phyloP scores from a whole-genome alignment of 2,329 filamentous ascomycete species.

The Cyclaneusma minus region DNA sequence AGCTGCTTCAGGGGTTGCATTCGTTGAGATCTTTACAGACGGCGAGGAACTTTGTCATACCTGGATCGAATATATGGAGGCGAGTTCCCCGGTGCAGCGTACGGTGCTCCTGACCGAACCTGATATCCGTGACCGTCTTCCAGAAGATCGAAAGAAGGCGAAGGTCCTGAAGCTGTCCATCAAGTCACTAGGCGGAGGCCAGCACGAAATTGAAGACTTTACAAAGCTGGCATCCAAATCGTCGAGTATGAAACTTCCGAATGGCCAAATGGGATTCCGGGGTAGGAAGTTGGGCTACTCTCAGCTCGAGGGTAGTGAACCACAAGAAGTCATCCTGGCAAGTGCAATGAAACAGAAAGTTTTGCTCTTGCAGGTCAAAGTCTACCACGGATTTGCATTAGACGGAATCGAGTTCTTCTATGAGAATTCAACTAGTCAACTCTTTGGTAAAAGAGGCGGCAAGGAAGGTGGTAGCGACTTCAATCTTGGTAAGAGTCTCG shows the following conservation, averaged over 20 bases:
- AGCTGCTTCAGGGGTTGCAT: conserved; percentile 68
- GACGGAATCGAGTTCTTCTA: conserved; percentile 89
- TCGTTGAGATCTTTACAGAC: conserved; percentile 67
- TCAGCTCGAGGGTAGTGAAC: conserved; percentile 51
- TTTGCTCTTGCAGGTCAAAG: conserved; percentile 56
- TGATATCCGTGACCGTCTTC: conserved; percentile 55
- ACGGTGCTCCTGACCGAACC: conserved; percentile 62
- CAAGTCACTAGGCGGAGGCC: conserved; percentile 62
- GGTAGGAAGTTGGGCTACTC: conserved; percentile 61
- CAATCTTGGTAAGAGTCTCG: conserved; percentile 46
- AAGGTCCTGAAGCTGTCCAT: conserved; percentile 53
- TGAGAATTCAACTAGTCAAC: conserved; percentile 67
- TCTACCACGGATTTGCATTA: conserved; percentile 63
- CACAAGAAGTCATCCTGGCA: conserved; percentile 60
- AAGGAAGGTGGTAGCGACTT: conserved; percentile 59
- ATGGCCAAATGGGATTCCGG: conserved; percentile 58
- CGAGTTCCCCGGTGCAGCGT: conserved; percentile 44
- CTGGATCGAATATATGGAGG: conserved; percentile 67
- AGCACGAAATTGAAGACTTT: conserved; percentile 65
- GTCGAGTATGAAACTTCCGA: conserved; percentile 59
- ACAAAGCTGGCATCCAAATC: conserved; percentile 52
- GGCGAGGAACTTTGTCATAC: conserved; percentile 66
- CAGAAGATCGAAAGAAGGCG: conserved; percentile 56
- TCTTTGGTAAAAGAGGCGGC: conserved; percentile 73
- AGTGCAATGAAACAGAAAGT: conserved; percentile 53